Evolutionary conservation across 805 yeast species (phyloP).

Genomic region (Yarrowia sp.): DNA sequence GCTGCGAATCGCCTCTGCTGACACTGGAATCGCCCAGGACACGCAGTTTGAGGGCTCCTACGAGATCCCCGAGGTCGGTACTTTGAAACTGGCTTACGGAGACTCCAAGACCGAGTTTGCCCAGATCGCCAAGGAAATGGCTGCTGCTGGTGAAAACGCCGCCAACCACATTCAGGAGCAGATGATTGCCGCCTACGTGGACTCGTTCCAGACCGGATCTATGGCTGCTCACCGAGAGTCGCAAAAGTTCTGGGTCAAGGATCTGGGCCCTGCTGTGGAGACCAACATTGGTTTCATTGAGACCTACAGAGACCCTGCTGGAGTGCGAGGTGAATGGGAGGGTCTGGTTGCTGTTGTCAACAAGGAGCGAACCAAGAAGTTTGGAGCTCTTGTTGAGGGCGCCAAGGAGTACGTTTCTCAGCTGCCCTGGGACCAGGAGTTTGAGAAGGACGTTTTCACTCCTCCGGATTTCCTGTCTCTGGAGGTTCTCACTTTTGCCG

Average conservation of each 20-base stretch:
- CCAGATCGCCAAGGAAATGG: slow-evolving; percentile 54
- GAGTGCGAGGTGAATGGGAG: slow-evolving; percentile 93
- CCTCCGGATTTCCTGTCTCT: slow-evolving; percentile 92
- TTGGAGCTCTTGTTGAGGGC: slow-evolving; percentile 61
- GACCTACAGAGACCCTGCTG: slow-evolving; percentile 89
- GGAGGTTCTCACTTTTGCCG: slow-evolving; percentile 86
- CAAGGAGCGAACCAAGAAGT: slow-evolving; percentile 79
- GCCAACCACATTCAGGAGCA: slow-evolving; percentile 70
- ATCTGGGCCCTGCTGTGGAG: slow-evolving; percentile 72
- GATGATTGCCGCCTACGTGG: slow-evolving; percentile 64
- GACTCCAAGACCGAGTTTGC: slow-evolving; percentile 69
- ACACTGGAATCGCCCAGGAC: slow-evolving; percentile 40
- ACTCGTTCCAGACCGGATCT: slow-evolving; percentile 75
- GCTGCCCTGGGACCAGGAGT: slow-evolving; percentile 75
- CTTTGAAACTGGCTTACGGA: slow-evolving; percentile 63
- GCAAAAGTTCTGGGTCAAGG: slow-evolving; percentile 85
- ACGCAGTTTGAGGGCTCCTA: slow-evolving; percentile 52
- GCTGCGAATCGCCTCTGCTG: slow-evolving; percentile 68
- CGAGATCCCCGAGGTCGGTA: slow-evolving; percentile 44
- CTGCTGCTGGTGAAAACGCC: slow-evolving; percentile 56
- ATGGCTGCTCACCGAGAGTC: slow-evolving; percentile 82
- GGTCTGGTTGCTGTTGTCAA: slow-evolving; percentile 88
- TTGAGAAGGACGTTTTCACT: slow-evolving; percentile 79
- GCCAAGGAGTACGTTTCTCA: slow-evolving; percentile 63
- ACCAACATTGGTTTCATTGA: slow-evolving; percentile 89